Conservation (phyloP, 148 eudicot species). For the Oxyria digyna region DNA sequence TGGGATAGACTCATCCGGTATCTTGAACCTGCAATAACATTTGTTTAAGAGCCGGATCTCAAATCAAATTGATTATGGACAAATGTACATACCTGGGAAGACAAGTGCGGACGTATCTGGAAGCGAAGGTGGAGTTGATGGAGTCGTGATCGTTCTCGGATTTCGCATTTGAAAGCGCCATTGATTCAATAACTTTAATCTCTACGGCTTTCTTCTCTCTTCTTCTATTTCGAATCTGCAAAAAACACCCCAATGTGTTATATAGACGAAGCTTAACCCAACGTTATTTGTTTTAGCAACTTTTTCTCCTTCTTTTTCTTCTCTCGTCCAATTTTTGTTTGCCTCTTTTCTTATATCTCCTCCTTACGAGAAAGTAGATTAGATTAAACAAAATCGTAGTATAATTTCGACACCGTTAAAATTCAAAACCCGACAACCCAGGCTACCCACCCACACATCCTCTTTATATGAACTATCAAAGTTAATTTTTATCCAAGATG, state of each 20-base stretch:
- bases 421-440: not conserved
- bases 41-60: too few relatives aligned
- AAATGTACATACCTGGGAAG: constrained; percentile 5
- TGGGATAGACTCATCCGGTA: constrained; percentile 60
- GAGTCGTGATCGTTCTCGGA: constrained; percentile 4
- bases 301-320: not conserved
- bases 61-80: not conserved
- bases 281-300: not conserved
- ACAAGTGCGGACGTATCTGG: constrained; percentile 9
- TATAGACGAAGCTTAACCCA: not conserved
- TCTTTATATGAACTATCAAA: too few relatives aligned
- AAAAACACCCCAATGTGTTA: too few relatives aligned
- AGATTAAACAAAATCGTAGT: too few relatives aligned
- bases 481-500: too few relatives aligned
- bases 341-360: not conserved
- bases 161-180: constrained; percentile 4
- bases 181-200: too few relatives aligned
- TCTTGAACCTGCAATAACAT: constrained; percentile 35
- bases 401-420: not conserved
- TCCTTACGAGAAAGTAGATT: not conserved
- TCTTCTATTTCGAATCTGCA: not conserved
- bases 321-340: not conserved
- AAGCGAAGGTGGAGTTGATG: constrained; percentile 10
- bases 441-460: not conserved
- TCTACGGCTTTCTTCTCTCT: not conserved